phyloP scores from a whole-genome alignment of 2,329 filamentous ascomycete species.

The Botryotinia convoluta region DNA sequence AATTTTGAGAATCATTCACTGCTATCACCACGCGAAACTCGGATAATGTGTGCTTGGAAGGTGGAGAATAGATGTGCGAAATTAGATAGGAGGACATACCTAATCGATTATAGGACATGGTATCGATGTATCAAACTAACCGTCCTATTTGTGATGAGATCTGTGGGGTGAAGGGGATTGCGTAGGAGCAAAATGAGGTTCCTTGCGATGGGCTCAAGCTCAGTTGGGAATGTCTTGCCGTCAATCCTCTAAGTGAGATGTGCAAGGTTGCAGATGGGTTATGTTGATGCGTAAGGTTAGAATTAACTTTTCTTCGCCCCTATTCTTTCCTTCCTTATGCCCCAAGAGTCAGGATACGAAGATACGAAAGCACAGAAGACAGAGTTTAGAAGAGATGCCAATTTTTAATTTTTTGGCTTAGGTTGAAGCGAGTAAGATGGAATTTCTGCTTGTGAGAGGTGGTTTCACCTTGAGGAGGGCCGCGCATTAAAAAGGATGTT shows the following conservation, averaged over 20 bases:
- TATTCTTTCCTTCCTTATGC: background rate
- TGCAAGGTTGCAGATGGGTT: background rate
- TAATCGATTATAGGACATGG: slow-evolving; percentile 73
- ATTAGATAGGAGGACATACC: slow-evolving; percentile 50
- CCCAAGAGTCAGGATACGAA: background rate
- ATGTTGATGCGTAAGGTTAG: background rate
- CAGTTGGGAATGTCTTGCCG: slow-evolving; percentile 14
- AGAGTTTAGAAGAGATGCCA: background rate
- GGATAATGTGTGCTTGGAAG: slow-evolving; percentile 14
- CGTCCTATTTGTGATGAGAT: slow-evolving; percentile 10
- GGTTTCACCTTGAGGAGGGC: slow-evolving; percentile 11
- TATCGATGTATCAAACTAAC: slow-evolving; percentile 15
- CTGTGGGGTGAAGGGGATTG: slow-evolving; percentile 8
- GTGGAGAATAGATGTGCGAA: background rate
- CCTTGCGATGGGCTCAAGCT: slow-evolving; percentile 5
- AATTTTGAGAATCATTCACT: slow-evolving; percentile 7
- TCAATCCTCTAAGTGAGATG: background rate
- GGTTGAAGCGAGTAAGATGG: background rate
- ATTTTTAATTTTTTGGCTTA: background rate
- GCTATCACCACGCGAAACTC: slow-evolving; percentile 5
- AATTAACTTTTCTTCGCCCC: background rate
- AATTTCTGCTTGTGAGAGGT: slow-evolving; percentile 4
- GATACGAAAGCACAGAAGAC: background rate
- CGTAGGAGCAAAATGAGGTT: slow-evolving; percentile 6
- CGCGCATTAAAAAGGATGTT: slow-evolving; percentile 12